Percentiles rank a stretch among this genome's conserved stretches.
Conservation (phyloP, 1,284 basidiomycete species). For the Cutaneotrichosporon daszewskae region DNA sequence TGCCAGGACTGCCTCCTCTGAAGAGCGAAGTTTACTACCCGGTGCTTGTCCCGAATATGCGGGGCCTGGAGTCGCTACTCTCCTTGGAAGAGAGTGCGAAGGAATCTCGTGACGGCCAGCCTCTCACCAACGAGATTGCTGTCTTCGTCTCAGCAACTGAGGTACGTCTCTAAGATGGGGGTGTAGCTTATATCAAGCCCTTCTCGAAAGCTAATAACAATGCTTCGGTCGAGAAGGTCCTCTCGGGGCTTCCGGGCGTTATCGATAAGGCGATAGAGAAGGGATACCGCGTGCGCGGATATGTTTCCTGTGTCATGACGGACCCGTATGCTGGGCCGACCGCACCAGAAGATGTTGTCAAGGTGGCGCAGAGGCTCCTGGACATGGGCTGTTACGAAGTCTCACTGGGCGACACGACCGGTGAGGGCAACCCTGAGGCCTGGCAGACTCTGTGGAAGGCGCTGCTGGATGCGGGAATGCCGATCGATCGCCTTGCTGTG, state of each 20-base stretch:
- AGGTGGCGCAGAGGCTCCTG: conserved; percentile 63
- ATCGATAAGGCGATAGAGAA: conserved; percentile 57
- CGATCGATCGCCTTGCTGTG: conserved; percentile 63
- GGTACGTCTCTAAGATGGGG: conserved; percentile 16
- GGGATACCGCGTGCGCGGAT: conserved; percentile 74
- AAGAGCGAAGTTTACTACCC: conserved; percentile 61
- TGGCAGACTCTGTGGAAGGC: conserved; percentile 65
- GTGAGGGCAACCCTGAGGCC: conserved; percentile 69
- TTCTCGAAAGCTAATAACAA: conserved; percentile 86
- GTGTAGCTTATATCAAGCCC: conserved; percentile 39
- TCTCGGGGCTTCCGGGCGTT: conserved; percentile 61
- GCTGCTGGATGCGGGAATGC: conserved; percentile 53
- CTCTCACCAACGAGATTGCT: conserved; percentile 71
- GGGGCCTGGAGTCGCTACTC: conserved; percentile 66
- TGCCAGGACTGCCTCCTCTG: conserved; percentile 23
- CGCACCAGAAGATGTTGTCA: conserved; percentile 61
- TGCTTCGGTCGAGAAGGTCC: conserved; percentile 64
- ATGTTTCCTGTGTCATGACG: conserved; percentile 70
- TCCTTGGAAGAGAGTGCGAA: conserved; percentile 33
- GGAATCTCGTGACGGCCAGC: conserved; percentile 10
- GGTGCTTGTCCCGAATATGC: conserved; percentile 79
- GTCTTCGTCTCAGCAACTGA: conserved; percentile 88
- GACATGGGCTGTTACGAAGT: conserved; percentile 95
- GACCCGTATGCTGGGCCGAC: conserved; percentile 81
- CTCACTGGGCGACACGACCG: conserved; percentile 86